Conservation (phyloP, 2,329 filamentous ascomycete genomes). For the Xylaria multiplex region DNA sequence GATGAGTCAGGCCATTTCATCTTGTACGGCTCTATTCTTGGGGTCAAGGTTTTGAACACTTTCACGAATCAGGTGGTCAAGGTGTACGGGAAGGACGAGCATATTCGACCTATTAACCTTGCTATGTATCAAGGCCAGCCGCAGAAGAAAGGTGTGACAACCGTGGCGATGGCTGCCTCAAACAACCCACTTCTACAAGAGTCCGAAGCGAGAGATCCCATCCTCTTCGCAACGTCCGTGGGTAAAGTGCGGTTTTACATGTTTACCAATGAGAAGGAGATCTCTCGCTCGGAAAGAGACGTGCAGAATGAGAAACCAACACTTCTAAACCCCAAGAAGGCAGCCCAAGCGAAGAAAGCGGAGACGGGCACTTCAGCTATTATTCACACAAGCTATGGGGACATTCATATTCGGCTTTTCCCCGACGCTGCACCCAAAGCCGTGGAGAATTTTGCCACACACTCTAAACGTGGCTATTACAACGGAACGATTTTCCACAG, state of each 20-base stretch:
- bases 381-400: conserved; percentile 91
- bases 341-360: conserved; percentile 66
- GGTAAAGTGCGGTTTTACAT: conserved; percentile 96
- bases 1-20: conserved; percentile 97
- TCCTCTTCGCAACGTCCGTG: conserved; percentile 83
- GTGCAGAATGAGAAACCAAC: conserved; percentile 94
- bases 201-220: conserved; percentile 89
- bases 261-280: conserved; percentile 90
- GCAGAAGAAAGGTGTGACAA: conserved; percentile 91
- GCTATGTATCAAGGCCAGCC: conserved; percentile 94
- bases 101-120: conserved; percentile 83
- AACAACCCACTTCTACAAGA: conserved; percentile 92
- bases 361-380: conserved; percentile 83
- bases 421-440: conserved; percentile 92
- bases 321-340: conserved; percentile 67
- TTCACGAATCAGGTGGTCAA: conserved; percentile 93
- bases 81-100: conserved; percentile 89
- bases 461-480: conserved; percentile 90
- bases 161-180: conserved; percentile 96
- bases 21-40: conserved; percentile 89
- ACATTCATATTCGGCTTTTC: conserved; percentile 93
- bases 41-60: conserved; percentile 95
- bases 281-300: conserved; percentile 86
- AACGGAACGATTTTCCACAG: conserved; percentile 98
- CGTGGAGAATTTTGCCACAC: conserved; percentile 97